Base-by-base conservation (phyloP, 1,284 basidiomycete species). In the Cronartium quercuum region DNA sequence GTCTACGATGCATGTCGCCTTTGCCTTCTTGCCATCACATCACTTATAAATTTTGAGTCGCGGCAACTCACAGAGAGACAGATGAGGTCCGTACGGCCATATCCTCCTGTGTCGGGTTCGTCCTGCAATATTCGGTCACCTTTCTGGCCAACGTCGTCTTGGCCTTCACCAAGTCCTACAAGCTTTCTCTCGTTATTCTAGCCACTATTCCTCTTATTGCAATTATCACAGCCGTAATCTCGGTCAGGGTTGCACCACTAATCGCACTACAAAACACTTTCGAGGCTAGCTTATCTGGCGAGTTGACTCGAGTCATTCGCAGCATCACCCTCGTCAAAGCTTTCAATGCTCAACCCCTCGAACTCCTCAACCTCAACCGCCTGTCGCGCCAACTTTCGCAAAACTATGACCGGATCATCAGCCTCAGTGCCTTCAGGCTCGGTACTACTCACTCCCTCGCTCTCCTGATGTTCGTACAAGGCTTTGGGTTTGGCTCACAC, bases 261-360 rank as follows among this genome's bases (percentile, higher is more conserved):
- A 86, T 94, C 76, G 83, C 85, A 3, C 81, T 81, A 35, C 93
- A 96, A 79, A 87, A 91, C 60, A 81, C 84, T 0, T 85, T 88
- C 7, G 87, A 89, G 3, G 88, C 89, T 12, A 84, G 85, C 6
- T 90, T 91, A 0, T 89, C 91, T 0, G 89, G 91, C 3, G 85
- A 90, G 71, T 85, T 94, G 76, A 90, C 95, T 77, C 89, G 91
- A 29, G 88, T 90, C 0, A 84, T 91, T 3, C 83, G 87, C 10
- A 87, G 90, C 57, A 94, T 98, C 78, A 84, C 91, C 2, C 97
- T 94, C 0, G 91, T 98, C 82, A 98, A 98, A 82, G 92, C 91
- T 0, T 96, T 95, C 86, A 98, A 96, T 82, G 93, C 93, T 1
- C 84, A 89, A 76, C 76, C 82, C 0, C 83, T 86, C 80, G 92